phyloP scores from a whole-genome alignment of 768 basidiomycete genomes.

The Cystobasidium tubakii region DNA sequence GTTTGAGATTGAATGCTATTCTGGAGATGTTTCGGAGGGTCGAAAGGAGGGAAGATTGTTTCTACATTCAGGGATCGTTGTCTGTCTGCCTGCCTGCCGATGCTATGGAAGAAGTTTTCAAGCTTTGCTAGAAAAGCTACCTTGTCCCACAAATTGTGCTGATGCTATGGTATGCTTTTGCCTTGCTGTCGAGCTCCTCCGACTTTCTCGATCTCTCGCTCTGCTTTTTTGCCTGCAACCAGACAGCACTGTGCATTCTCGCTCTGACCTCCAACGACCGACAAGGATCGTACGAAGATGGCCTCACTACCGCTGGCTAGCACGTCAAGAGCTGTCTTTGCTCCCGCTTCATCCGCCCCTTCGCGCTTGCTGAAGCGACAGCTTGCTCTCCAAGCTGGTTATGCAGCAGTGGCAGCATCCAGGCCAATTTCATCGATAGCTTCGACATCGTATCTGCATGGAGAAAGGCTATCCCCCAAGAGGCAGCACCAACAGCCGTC shows the following conservation, averaged over 20 bases:
- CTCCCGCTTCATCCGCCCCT: neutral
- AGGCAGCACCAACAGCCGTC: neutral
- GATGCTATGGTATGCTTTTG: too few species aligned
- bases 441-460: neutral
- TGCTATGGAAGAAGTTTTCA: too few species aligned
- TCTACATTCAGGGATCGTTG: too few species aligned
- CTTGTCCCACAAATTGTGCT: too few species aligned
- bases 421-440: constrained; percentile 1
- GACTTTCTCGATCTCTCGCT: neutral
- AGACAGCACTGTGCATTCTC: too few species aligned
- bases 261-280: too few species aligned
- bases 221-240: neutral
- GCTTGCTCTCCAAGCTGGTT: neutral
- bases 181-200: too few species aligned
- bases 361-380: neutral
- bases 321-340: constrained; percentile 12
- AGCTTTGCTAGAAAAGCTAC: too few species aligned
- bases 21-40: too few species aligned
- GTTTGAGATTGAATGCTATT: too few species aligned
- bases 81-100: too few species aligned
- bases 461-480: neutral
- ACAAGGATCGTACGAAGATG: neutral
- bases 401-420: neutral
- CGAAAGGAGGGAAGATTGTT: too few species aligned
- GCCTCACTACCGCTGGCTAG: neutral